These are phyloP conservation scores for Euphorbia schlechtendalii DNA, from an alignment of 441 rosid genomes.

Conservation along the genomic window DNA sequence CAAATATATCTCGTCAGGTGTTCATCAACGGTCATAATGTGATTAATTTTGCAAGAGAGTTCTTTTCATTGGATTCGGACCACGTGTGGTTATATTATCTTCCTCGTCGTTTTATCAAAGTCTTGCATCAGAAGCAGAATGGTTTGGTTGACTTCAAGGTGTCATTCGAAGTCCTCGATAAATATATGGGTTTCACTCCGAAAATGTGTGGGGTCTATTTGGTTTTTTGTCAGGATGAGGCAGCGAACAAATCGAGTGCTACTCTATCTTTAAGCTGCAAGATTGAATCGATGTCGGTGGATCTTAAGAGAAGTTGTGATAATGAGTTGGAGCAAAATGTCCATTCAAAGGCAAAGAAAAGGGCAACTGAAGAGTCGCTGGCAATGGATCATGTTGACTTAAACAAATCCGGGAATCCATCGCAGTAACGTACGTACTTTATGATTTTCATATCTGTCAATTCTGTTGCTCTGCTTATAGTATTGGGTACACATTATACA, in stretches of 20 bases:
- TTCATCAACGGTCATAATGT: slow-evolving; percentile 19
- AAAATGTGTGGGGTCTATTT: slow-evolving; percentile 9
- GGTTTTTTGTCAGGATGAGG: slow-evolving; percentile 7
- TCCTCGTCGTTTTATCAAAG: slow-evolving; percentile 12
- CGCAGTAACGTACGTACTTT: no score
- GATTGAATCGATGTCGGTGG: slow-evolving; percentile 2
- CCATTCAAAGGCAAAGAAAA: background rate
- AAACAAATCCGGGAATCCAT: background rate
- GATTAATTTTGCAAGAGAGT: slow-evolving; percentile 17
- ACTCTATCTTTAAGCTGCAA: background rate
- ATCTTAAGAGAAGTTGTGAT: slow-evolving; percentile 16
- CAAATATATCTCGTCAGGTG: slow-evolving; percentile 19
- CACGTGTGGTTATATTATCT: slow-evolving; percentile 17
- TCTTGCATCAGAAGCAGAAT: slow-evolving; percentile 10
- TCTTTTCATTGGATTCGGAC: slow-evolving; percentile 18
- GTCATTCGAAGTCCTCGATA: slow-evolving; percentile 13
- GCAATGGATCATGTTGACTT: background rate
- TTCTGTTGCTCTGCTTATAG: no score
- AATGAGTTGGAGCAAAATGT: slow-evolving; percentile 5
- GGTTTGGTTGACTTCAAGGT: slow-evolving; percentile 3
- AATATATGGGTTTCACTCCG: background rate
- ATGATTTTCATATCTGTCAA: no score
- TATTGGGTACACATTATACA: no score
- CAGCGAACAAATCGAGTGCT: background rate
- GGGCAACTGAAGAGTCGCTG: slow-evolving; percentile 1